Evolutionary conservation across 1,284 basidiomycete species (phyloP), one percentile per base, ranked within the genome.

Genomic region (Trichosporon faecale): DNA sequence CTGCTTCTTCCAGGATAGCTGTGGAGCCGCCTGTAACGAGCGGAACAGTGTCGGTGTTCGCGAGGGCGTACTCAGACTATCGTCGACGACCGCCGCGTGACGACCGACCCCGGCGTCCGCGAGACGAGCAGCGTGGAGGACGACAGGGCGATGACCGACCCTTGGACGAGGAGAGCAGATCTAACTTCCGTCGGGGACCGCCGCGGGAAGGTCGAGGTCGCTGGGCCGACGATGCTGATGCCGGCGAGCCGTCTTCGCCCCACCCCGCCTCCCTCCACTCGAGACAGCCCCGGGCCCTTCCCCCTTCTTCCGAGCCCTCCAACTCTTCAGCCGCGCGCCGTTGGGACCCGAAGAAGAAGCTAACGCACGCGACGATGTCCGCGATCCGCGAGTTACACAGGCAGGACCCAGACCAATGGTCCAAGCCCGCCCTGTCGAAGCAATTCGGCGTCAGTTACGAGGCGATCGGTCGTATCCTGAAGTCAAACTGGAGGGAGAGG

Each of bases 281-380:
- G 3, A 37, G 40, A 44, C 40, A 18, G 16, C 40, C 12, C 37
- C 37, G 37, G 7, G 37, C 2, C 31, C 31, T 9, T 9, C 4
- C 31, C 9, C 31, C 31, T 9, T 33, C 31, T 9, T 33, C 31
- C 9, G 31, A 33, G 31, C 31, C 31, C 31, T 33, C 31, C 4
- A 33, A 9, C 31, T 33, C 31, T 9, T 4, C 31, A 9, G 4
- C 37, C 37, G 33, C n/a, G 12, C 57, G 57, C 29, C 68, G 63
- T 33, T 97, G 95, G 94, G 85, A 87, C 65, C 94, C 94, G 8
- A 91, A 91, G 63, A 91, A 90, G 76, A 94, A 93, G 80, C 83
- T 97, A 67, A 94, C 92, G n/a, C 88, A 91, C 70, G 91, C 93
- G 72, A 93, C 93, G 33, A 97, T 97, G 94, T 90, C 91, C 69